phyloP scores from a whole-genome alignment of 2,329 filamentous ascomycete genomes.

The Aspergillus fijiensis region DNA sequence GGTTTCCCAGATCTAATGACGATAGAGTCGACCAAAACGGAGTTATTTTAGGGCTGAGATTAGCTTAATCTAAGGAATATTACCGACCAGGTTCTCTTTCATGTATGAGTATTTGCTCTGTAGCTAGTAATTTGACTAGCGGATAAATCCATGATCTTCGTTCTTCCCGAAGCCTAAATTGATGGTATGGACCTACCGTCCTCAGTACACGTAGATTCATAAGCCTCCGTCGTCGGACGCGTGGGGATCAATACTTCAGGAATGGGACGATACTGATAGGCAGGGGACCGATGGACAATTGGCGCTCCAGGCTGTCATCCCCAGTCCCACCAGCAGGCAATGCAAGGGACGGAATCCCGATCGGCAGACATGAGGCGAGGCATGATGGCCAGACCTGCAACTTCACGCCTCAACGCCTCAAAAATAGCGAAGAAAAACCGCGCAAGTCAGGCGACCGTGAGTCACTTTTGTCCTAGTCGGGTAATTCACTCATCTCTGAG shows the following conservation, averaged over 20 bases:
- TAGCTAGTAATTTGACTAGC: neutral
- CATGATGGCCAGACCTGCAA: too few relatives aligned
- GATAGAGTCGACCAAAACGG: neutral
- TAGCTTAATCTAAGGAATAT: neutral
- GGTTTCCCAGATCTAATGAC: neutral
- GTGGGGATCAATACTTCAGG: neutral
- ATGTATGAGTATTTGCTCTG: neutral
- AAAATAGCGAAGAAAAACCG: constrained; percentile 19
- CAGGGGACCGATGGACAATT: neutral
- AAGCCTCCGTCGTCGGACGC: neutral
- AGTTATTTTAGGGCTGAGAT: neutral
- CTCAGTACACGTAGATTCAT: too few relatives aligned
- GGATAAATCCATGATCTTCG: neutral
- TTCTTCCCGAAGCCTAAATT: neutral
- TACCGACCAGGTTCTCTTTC: neutral
- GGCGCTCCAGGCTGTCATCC: neutral
- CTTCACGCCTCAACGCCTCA: neutral
- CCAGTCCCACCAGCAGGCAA: constrained; percentile 5
- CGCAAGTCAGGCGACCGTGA: neutral
- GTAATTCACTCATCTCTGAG: neutral
- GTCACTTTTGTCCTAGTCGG: neutral
- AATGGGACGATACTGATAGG: neutral
- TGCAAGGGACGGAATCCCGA: constrained; percentile 3
- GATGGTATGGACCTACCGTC: neutral
- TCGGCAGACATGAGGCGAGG: neutral